Percentiles rank a stretch among this genome's conserved stretches.
Evolutionary conservation across 2,329 filamentous ascomycete genomes (phyloP).

Genomic region (Amesomyces nigricolor): DNA sequence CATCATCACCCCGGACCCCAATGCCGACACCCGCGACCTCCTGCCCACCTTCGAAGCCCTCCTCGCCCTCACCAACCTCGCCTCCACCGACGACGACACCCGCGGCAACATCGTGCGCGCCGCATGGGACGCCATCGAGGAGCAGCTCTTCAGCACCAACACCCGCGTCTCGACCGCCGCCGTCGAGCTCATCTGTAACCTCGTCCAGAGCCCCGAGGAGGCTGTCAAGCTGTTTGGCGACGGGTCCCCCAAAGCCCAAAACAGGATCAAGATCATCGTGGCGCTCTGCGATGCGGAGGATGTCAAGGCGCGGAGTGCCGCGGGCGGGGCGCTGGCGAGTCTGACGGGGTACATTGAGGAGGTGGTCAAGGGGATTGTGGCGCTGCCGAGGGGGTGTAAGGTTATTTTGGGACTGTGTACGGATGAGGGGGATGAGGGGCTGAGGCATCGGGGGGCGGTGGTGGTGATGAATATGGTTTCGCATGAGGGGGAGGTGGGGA

Average conservation of each 20-base stretch:
- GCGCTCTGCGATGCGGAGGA: slow-evolving; percentile 87
- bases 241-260: slow-evolving; percentile 56
- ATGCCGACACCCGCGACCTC: slow-evolving; percentile 63
- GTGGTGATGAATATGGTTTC: slow-evolving; percentile 67
- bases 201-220: slow-evolving; percentile 60
- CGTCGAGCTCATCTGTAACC: slow-evolving; percentile 86
- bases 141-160: slow-evolving; percentile 74
- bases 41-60: slow-evolving; percentile 86
- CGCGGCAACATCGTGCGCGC: slow-evolving; percentile 65
- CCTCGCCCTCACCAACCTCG: slow-evolving; percentile 89
- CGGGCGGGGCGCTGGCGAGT: slow-evolving; percentile 82
- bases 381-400: slow-evolving; percentile 64
- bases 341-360: slow-evolving; percentile 67
- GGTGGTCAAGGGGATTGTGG: slow-evolving; percentile 65
- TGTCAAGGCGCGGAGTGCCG: slow-evolving; percentile 69
- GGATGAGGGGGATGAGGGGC: slow-evolving; percentile 63
- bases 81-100: slow-evolving; percentile 66
- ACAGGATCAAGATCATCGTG: slow-evolving; percentile 75
- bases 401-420: slow-evolving; percentile 75
- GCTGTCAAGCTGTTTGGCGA: slow-evolving; percentile 66
- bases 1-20: slow-evolving; percentile 63
- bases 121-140: slow-evolving; percentile 73
- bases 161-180: slow-evolving; percentile 72
- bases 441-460: slow-evolving; percentile 69
- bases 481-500: slow-evolving; percentile 60